Base-by-base conservation (phyloP, 1,284 basidiomycete genomes). In the Rhodotorula sp. region DNA sequence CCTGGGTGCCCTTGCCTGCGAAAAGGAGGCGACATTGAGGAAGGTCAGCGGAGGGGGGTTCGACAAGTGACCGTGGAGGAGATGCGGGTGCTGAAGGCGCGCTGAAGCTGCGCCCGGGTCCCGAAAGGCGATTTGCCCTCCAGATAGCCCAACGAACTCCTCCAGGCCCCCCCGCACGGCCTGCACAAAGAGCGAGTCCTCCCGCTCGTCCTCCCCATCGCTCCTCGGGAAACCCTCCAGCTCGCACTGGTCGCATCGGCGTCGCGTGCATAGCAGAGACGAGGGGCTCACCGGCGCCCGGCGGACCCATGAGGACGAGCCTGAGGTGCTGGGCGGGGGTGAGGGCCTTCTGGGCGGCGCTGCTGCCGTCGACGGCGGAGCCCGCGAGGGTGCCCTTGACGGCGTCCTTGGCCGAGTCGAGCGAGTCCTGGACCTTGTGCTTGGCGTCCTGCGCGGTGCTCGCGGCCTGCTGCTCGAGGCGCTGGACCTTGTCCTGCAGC, bases 1-100 rank as follows among this genome's bases (percentile, higher is more conserved):
- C 96, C 83, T 99, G 96, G 2, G 96, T 99, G 60, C 96, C 96
- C 87, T 99, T 99, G 78, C 94, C 94, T 96, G 78, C 44, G 78
- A 17, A 25, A n/a, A 32, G 8, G 21, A 21, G 1, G 48, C 6
- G 4, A 15, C 27, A 19, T 32, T 5, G 54, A 25, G 57, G 27
- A 0, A 48, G 41, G 32, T 57, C 44, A 64, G 41, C 27, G 10
- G 17, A n/a, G n/a, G 19, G 12, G 7, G 39, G n/a, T 27, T 27
- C 34, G 48, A 6, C 27, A 27, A 50, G 48, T 19, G 48, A 7
- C 1, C 44, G 50, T 27, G 9, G n/a, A 51, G 27, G 50, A 15
- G n/a, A 51, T 44, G 44, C 13, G 10, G 13, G 6, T 2, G 50
- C 22, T 13, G n/a, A 29, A 0, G 2, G 50, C 2, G 50, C 13